Percentiles rank a stretch among this genome's conserved stretches.
phyloP scores from a whole-genome alignment of 768 basidiomycete genomes.

The Suillus subaureus region DNA sequence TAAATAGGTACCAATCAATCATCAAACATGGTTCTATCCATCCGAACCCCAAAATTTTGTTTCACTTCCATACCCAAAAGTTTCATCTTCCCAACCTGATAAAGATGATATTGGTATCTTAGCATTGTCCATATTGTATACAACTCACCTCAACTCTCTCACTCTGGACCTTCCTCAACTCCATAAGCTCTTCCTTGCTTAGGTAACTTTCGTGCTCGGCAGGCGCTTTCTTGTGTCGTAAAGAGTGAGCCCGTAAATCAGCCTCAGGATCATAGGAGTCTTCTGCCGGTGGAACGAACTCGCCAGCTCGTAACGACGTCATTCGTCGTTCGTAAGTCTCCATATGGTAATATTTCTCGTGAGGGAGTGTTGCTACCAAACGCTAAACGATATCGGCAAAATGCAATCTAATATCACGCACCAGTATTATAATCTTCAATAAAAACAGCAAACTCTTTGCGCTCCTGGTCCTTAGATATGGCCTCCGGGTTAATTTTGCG shows the following conservation, averaged over 20 bases:
- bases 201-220: slow-evolving; percentile 76
- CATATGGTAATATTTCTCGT: slow-evolving; percentile 96
- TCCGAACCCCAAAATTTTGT: slow-evolving; percentile 82
- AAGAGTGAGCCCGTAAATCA: slow-evolving; percentile 78
- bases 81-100: slow-evolving; percentile 80
- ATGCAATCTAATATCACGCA: slow-evolving; percentile 27
- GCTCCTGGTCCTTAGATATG: slow-evolving; percentile 79
- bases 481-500: slow-evolving; percentile 90
- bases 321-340: slow-evolving; percentile 82
- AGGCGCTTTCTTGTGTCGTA: slow-evolving; percentile 67
- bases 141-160: slow-evolving; percentile 75
- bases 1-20: slow-evolving; percentile 25
- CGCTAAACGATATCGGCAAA: slow-evolving; percentile 4
- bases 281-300: slow-evolving; percentile 70
- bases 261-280: slow-evolving; percentile 81
- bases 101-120: background rate
- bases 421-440: slow-evolving; percentile 87
- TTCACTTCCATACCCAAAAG: slow-evolving; percentile 87
- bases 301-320: slow-evolving; percentile 82
- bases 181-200: slow-evolving; percentile 76
- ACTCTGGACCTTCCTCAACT: slow-evolving; percentile 80
- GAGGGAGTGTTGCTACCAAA: slow-evolving; percentile 78
- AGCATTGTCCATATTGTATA: slow-evolving; percentile 10
- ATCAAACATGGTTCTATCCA: slow-evolving; percentile 74
- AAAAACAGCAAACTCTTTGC: slow-evolving; percentile 82